phyloP scores from a whole-genome alignment of 805 yeast genomes.

The Candida succiphila region DNA sequence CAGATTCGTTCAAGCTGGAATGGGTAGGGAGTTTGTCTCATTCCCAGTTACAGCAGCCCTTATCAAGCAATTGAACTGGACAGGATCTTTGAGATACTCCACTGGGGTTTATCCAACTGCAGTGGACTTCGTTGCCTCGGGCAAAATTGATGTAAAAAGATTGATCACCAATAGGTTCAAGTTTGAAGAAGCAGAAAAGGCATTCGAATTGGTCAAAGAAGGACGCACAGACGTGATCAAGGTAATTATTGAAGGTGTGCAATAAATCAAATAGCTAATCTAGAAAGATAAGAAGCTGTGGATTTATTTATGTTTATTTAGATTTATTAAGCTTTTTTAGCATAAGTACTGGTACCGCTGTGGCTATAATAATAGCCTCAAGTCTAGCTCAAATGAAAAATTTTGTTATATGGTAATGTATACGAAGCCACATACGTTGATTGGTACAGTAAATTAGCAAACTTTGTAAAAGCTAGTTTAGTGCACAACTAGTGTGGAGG shows the following conservation, averaged over 20 bases:
- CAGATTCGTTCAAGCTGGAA: slow-evolving; percentile 12
- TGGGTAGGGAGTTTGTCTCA: slow-evolving; percentile 4
- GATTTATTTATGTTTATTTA: no score
- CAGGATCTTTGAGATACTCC: slow-evolving; percentile 66
- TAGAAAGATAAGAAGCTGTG: no score
- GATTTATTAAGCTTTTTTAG: no score
- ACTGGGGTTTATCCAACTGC: slow-evolving; percentile 60
- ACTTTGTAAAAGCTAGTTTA: no score
- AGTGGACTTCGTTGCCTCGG: slow-evolving; percentile 47
- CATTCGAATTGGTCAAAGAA: slow-evolving; percentile 50
- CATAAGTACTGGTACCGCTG: no score
- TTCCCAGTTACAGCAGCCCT: slow-evolving; percentile 1
- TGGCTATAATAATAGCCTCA: no score
- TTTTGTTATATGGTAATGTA: no score
- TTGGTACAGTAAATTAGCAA: no score
- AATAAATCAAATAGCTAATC: no score
- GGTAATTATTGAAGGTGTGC: slow-evolving; percentile 36
- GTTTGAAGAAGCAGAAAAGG: slow-evolving; percentile 58
- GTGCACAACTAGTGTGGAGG: no score
- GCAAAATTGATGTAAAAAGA: slow-evolving; percentile 48
- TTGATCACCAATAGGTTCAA: slow-evolving; percentile 58
- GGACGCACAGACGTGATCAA: slow-evolving; percentile 47
- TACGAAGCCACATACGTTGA: no score
- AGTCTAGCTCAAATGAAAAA: no score
- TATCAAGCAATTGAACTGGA: slow-evolving; percentile 45